Base-by-base conservation (phyloP, 176 grass and related monocot species). In the Oryza glumipatula region DNA sequence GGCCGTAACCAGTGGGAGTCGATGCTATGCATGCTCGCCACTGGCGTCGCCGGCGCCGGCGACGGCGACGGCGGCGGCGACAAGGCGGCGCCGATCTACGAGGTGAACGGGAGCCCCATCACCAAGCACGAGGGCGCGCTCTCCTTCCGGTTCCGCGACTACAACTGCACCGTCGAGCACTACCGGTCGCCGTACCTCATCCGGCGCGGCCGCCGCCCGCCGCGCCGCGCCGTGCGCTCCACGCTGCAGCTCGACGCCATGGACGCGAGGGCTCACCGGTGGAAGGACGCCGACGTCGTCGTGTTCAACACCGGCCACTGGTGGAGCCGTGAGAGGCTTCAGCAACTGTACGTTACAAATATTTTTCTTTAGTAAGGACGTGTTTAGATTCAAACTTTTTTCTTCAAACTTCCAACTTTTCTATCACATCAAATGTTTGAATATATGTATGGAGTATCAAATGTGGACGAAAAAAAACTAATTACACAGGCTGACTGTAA, bases 1-100 rank as follows among this genome's bases (percentile, higher is more conserved):
- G 89, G 92, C 1, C 72, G 92, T 64, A 94, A 94, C 89, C 92
- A 94, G 79, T 94, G 92, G 92, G 92, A 94, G 68, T 94, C 92
- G 0, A 91, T 94, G 67, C 73, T 94, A 1, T 94, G 92, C 89
- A 89, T 91, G 92, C 92, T 94, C 17, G 74, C 84, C n/a, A 71
- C 87, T 1, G 81, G 36, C 2, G 84, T 85, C 47, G 26, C 61
- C 86, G 48, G 8, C 58, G 58, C 22, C 58, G 48, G 11, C 58
- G 58, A 61, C 58, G 23, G 23, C 0, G 58, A 63, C 86, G 48
- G 9, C 58, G 58, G 1, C 58, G 48, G 12, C 58, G 58, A 63
- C 58, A 3, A 41, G 2, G 38, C 16, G n/a, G 48, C 17, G 61
- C 13, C 88, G 1, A 80, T 94, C 32, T 87, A 87, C 67, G 92